A percentile compares a stretch with the other conserved stretches of the same genome.
Evolutionary conservation across 2,329 filamentous ascomycete species (phyloP).

Genomic region (Neonectria ditissima): DNA sequence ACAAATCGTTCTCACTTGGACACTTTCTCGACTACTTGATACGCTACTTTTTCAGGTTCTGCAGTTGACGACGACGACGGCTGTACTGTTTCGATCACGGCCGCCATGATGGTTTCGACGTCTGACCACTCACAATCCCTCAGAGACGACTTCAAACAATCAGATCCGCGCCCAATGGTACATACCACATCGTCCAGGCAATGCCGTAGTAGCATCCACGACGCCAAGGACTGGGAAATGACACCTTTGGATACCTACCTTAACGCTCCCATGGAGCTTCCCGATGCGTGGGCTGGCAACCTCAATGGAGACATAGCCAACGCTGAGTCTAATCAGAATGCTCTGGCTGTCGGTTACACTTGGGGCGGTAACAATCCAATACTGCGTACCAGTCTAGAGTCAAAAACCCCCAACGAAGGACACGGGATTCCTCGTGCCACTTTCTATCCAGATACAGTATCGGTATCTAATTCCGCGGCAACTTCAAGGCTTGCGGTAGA

Average conservation of each 20-base stretch:
- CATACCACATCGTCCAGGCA: too few relatives aligned
- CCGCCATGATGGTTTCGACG: too few relatives aligned
- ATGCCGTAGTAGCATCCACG: too few relatives aligned
- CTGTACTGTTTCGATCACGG: too few relatives aligned
- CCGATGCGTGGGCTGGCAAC: background rate
- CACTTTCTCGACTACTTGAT: background rate
- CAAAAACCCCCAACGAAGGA: background rate
- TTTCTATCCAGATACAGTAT: background rate
- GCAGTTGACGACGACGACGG: too few relatives aligned
- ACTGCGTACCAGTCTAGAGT: background rate
- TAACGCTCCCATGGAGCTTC: background rate
- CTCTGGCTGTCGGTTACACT: background rate
- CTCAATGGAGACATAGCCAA: too few relatives aligned
- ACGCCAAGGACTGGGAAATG: too few relatives aligned
- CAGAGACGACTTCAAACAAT: too few relatives aligned
- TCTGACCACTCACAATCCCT: too few relatives aligned
- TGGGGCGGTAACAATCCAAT: background rate
- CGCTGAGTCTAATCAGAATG: background rate
- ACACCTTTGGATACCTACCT: background rate
- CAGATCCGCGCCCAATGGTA: too few relatives aligned
- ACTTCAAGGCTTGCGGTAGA: background rate
- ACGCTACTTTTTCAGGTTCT: too few relatives aligned
- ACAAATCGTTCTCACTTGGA: background rate
- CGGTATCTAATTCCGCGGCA: background rate
- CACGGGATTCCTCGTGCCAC: background rate